phyloP scores from a whole-genome alignment of 1,139 yeast species.

The Pichia sp. region DNA sequence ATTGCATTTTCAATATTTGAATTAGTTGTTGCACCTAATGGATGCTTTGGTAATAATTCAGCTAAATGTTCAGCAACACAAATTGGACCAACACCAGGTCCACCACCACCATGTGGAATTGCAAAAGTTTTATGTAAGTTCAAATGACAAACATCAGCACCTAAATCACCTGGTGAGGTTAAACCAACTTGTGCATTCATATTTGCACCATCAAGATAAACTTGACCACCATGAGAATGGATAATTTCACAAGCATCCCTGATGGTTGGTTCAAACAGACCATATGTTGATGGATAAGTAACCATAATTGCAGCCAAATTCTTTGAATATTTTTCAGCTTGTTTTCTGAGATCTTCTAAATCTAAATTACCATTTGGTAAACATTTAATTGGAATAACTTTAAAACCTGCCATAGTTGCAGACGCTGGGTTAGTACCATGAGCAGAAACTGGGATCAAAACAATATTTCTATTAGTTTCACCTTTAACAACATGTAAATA shows the following conservation, averaged over 20 bases:
- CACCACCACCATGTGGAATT: slow-evolving; percentile 98
- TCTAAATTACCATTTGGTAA: slow-evolving; percentile 80
- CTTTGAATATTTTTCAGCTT: slow-evolving; percentile 64
- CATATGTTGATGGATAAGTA: slow-evolving; percentile 95
- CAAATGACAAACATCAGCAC: slow-evolving; percentile 98
- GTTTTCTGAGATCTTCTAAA: slow-evolving; percentile 61
- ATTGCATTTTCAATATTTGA: slow-evolving; percentile 42
- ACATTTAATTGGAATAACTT: slow-evolving; percentile 90
- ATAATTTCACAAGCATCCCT: slow-evolving; percentile 77
- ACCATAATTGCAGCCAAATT: slow-evolving; percentile 88
- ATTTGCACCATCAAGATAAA: slow-evolving; percentile 96
- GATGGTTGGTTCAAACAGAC: slow-evolving; percentile 90
- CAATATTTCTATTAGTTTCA: slow-evolving; percentile 69
- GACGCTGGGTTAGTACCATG: slow-evolving; percentile 99
- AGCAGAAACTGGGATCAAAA: slow-evolving; percentile 93
- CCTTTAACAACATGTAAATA: slow-evolving; percentile 65
- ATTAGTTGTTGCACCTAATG: slow-evolving; percentile 53
- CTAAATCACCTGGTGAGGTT: slow-evolving; percentile 95
- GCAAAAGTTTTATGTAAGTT: slow-evolving; percentile 96
- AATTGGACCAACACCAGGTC: slow-evolving; percentile 98
- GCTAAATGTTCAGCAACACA: slow-evolving; percentile 81
- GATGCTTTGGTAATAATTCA: slow-evolving; percentile 80
- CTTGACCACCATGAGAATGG: slow-evolving; percentile 87
- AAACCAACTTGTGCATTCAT: slow-evolving; percentile 99
- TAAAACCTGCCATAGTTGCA: slow-evolving; percentile 94